A percentile compares a stretch with the other conserved stretches of the same genome.
Conservation (phyloP, 306 rosid species). For the Bauhinia variegata region DNA sequence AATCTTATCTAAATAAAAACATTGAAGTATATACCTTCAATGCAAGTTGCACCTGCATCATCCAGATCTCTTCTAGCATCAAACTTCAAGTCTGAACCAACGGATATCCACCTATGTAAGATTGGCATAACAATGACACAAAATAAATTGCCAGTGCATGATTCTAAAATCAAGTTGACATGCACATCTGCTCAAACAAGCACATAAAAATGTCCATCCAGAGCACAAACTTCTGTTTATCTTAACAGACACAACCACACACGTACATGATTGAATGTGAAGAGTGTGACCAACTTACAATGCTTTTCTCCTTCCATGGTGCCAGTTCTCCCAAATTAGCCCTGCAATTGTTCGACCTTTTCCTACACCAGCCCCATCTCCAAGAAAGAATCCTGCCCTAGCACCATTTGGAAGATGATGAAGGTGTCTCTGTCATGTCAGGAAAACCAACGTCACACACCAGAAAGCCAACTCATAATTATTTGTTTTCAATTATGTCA, state of each 20-base stretch:
- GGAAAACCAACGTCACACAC: slow-evolving; percentile 47
- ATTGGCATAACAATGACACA: slow-evolving; percentile 41
- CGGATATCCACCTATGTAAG: slow-evolving; percentile 95
- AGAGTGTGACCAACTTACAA: slow-evolving; percentile 64
- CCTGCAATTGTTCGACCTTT: slow-evolving; percentile 99
- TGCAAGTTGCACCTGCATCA: slow-evolving; percentile 78
- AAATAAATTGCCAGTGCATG: slow-evolving; percentile 30
- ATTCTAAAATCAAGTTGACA: slow-evolving; percentile 13
- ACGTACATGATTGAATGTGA: slow-evolving; percentile 13
- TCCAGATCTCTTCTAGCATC: slow-evolving; percentile 98
- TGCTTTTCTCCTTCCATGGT: slow-evolving; percentile 78
- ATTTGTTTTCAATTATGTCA: slow-evolving; percentile 39
- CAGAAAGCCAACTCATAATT: slow-evolving; percentile 29
- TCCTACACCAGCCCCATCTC: slow-evolving; percentile 99
- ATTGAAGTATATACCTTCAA: slow-evolving; percentile 61
- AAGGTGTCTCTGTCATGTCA: slow-evolving; percentile 90
- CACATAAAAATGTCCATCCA: slow-evolving; percentile 9
- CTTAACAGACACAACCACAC: slow-evolving; percentile 2
- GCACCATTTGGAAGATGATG: slow-evolving; percentile 75
- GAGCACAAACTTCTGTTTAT: slow-evolving; percentile 25
- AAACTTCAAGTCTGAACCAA: slow-evolving; percentile 99
- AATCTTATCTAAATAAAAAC: slow-evolving; percentile 21
- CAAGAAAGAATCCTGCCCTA: slow-evolving; percentile 91
- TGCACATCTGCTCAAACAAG: not conserved
- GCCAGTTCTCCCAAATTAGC: slow-evolving; percentile 96